Base-by-base conservation (phyloP, 2,329 filamentous ascomycete species). In the Ilyonectria destructans region DNA sequence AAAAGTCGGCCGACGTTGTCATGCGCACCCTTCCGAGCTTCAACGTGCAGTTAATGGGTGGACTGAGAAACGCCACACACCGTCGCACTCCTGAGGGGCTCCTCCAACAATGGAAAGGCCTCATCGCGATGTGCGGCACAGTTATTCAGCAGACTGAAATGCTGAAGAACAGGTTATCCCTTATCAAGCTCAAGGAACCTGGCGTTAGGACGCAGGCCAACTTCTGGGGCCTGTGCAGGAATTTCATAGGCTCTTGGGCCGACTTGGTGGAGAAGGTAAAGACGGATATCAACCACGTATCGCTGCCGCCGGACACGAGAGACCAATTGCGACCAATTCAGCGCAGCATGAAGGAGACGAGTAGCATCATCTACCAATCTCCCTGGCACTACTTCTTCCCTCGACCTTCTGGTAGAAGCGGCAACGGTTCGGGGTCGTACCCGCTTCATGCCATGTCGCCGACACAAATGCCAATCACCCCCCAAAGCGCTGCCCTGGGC, bases 101-200 rank as follows among this genome's bases (percentile, higher is more conserved):
- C 4, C 83, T 91, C 31, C 86, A 90, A 58, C 86, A 90, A 62
- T 95, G 93, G 91, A 91, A 87, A 62, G 84, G 86, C 2, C 86
- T 97, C 52, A 90, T 96, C 59, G 86, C 90, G 54, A 92, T 92
- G 76, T 95, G 92, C 77, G 88, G 88, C 49, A 84, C 89, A 13
- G 90, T 93, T 19, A 87, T 95, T 48, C 89, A 93, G 64, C 91
- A 93, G 73, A 93, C 93, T 2, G 91, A 95, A 75, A 86, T 89
- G 12, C 85, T 98, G 31, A 92, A 93, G 75, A 85, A 85, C 45
- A 88, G 92, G n/a, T 83, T 98, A 12, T 93, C 91, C 4, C 87
- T 88, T 54, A 93, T 97, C 84, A 95, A 95, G 78, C 85, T 97
- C 12, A 96, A 96, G 78, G 95, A 97, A 74, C 93, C 93, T 8